These are phyloP conservation scores for Candida frijolesensis DNA, from an alignment of 1,139 yeast species.

Conservation along the genomic window DNA sequence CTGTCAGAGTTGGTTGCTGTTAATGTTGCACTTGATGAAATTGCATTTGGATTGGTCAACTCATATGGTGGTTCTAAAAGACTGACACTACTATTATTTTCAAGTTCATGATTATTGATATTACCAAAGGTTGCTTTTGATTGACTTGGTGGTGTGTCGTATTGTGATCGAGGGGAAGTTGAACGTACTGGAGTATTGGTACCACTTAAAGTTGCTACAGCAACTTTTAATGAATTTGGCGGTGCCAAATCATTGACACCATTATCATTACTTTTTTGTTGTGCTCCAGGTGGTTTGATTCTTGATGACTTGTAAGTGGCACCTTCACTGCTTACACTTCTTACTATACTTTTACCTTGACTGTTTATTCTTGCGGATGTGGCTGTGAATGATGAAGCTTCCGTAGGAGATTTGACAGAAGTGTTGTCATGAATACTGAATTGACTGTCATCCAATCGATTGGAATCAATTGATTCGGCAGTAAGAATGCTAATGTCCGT, in stretches of 20 bases:
- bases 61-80: constrained; percentile 15
- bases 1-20: not conserved
- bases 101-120: not conserved
- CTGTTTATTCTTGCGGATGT: constrained; percentile 4
- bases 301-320: constrained; percentile 17
- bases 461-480: constrained; percentile 11
- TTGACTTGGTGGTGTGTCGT: constrained; percentile 17
- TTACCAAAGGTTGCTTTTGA: constrained; percentile 14
- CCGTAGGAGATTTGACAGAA: constrained; percentile 1
- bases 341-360: constrained; percentile 5
- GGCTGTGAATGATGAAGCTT: not conserved
- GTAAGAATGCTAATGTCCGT: constrained; percentile 3
- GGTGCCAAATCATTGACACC: constrained; percentile 9
- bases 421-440: constrained; percentile 1
- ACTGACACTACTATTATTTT: not conserved
- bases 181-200: not conserved
- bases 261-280: constrained; percentile 5
- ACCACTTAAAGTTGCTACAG: constrained; percentile 14
- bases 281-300: constrained; percentile 19
- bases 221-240: constrained; percentile 19
- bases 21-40: constrained; percentile 11
- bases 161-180: constrained; percentile 2
- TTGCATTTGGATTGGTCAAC: constrained; percentile 13
- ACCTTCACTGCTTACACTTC: constrained; percentile 17
- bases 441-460: constrained; percentile 8